Base-by-base conservation (phyloP, 2,329 filamentous ascomycete species). In the Diplodia scrobiculata region DNA sequence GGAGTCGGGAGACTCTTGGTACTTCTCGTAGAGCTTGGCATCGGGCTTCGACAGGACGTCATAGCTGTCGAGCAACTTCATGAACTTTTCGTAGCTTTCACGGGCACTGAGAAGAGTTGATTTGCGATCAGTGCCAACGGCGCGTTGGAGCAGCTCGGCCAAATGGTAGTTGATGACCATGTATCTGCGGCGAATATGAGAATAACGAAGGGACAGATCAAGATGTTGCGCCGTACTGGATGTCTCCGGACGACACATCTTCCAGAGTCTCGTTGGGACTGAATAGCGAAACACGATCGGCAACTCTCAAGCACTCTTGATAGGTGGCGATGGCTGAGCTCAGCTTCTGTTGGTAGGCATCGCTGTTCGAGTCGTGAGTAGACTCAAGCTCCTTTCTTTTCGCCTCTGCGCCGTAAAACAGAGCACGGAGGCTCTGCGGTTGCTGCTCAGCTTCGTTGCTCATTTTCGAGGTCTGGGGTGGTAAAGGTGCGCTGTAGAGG, bases 251-350 rank as follows among this genome's bases (percentile, higher is more conserved):
- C 14, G 91, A 83, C 36, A 97, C 81, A 79, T 99, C 95, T 68
- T 99, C 95, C 47, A 94, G 79, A 0, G 86, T 85, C 78, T 99
- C 95, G 78, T 99, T 99, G 41, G 88, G 84, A 71, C 92, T 97
- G 84, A 98, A 98, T 63, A 99, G 82, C 0, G 91, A 89, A 29
- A 95, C 82, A 67, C 87, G 84, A 70, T 86, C 82, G 69, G 91
- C 86, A 66, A 91, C 85, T 67, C 86, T 81, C 67, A 89, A 82
- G 76, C 91, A 93, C 76, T 90, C 83, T 72, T 90, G 83, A 79
- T 96, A 94, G 63, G 87, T 84, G 69, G 84, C 79, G 71, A 96
- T 86, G 48, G 91, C 86, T 47, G 83, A 79, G 67, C 82, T 81
- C 70, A 97, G 84, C 72, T 87, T 87, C 70, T 89, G 84, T 74